Percentiles rank a stretch among this genome's conserved stretches.
Evolutionary conservation across 2,329 filamentous ascomycete genomes (phyloP).

Genomic region (Diaporthe capsici): DNA sequence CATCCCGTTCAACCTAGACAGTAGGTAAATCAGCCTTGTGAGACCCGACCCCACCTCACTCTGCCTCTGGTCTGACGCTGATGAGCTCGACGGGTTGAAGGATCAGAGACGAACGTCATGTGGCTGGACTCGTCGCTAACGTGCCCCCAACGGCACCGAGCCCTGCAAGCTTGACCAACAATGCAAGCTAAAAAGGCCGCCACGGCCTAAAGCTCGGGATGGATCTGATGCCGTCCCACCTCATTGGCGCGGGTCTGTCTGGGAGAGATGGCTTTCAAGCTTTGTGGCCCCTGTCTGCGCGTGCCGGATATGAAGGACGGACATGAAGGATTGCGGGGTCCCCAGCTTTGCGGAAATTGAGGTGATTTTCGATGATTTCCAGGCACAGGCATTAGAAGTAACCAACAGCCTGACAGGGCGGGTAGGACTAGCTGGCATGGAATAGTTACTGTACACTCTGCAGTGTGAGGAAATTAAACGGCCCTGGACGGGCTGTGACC

Average conservation of each 20-base stretch:
- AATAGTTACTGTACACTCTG: neutral
- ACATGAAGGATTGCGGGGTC: constrained; percentile 21
- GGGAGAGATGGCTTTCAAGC: constrained; percentile 25
- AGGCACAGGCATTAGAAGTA: neutral
- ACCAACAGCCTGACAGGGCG: neutral
- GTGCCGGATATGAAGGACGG: constrained; percentile 26
- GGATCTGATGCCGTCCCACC: constrained; percentile 15
- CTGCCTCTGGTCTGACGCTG: neutral
- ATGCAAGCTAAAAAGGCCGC: constrained; percentile 21
- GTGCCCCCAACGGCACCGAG: neutral
- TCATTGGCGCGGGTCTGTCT: constrained; percentile 26
- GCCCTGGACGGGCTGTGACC: neutral
- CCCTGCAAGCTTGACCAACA: constrained; percentile 17
- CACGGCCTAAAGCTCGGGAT: constrained; percentile 15
- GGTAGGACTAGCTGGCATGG: neutral
- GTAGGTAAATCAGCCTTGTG: constrained; percentile 10
- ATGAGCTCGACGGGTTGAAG: neutral
- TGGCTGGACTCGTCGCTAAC: constrained; percentile 8
- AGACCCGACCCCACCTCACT: constrained; percentile 14
- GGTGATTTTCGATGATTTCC: constrained; percentile 3
- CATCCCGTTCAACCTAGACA: neutral
- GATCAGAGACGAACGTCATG: constrained; percentile 23
- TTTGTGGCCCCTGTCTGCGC: constrained; percentile 30
- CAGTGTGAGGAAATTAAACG: neutral
- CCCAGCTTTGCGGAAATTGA: constrained; percentile 31